Percentiles rank a stretch among this genome's conserved stretches.
Conservation (phyloP, 495 filamentous ascomycete species). For the Chlorociboria aeruginascens region DNA sequence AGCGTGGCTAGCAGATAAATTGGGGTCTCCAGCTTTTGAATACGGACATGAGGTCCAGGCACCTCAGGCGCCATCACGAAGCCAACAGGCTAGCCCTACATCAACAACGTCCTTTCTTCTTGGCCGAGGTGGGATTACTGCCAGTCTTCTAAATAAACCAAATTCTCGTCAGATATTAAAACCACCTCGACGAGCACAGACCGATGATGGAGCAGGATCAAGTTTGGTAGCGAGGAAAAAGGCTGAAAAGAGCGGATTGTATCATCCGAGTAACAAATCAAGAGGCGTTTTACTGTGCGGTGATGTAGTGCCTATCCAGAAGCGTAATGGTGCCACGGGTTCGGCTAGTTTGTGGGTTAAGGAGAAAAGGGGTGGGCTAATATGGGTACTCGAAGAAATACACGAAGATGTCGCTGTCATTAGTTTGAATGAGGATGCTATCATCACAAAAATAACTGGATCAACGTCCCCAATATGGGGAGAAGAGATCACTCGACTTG, state of each 20-base stretch:
- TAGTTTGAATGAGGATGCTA: slow-evolving; percentile 59
- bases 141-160: slow-evolving; percentile 76
- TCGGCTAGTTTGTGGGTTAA: slow-evolving; percentile 97
- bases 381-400: slow-evolving; percentile 97
- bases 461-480: slow-evolving; percentile 73
- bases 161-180: slow-evolving; percentile 52
- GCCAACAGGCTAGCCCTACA: slow-evolving; percentile 30
- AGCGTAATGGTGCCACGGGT: slow-evolving; percentile 81
- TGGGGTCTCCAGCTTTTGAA: slow-evolving; percentile 33
- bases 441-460: slow-evolving; percentile 54
- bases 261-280: slow-evolving; percentile 59
- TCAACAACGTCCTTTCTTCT: slow-evolving; percentile 36
- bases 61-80: slow-evolving; percentile 26
- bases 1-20: slow-evolving; percentile 81
- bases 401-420: slow-evolving; percentile 80
- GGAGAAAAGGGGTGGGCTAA: slow-evolving; percentile 84
- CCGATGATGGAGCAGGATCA: slow-evolving; percentile 63
- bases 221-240: slow-evolving; percentile 38
- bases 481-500: slow-evolving; percentile 46
- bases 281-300: slow-evolving; percentile 89
- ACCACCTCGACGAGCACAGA: slow-evolving; percentile 44
- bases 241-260: slow-evolving; percentile 26
- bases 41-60: slow-evolving; percentile 30
- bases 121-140: slow-evolving; percentile 64
- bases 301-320: slow-evolving; percentile 93